Evolutionary conservation across 257 asterid species (phyloP).

Genomic region (Knoxia roxburghii): DNA sequence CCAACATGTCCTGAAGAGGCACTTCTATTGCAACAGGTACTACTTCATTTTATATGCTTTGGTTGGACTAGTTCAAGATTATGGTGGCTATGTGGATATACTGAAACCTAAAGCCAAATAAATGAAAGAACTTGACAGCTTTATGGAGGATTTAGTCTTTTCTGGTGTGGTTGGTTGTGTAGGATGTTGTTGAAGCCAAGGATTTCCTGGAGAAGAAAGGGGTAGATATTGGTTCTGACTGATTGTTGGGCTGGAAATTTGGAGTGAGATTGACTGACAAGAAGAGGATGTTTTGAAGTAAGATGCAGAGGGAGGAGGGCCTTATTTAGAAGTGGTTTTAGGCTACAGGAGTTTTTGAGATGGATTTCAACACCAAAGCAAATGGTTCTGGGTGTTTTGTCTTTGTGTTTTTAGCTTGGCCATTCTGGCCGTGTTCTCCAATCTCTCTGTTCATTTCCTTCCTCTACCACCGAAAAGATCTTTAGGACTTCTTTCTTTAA

Average conservation of each 20-base stretch:
- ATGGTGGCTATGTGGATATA: not conserved
- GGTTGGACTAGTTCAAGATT: not conserved
- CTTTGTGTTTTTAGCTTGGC: too few relatives aligned
- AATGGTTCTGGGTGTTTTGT: not conserved
- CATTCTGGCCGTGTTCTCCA: too few relatives aligned
- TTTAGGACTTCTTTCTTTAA: too few relatives aligned
- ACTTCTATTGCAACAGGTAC: conserved; percentile 60
- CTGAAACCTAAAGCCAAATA: too few relatives aligned
- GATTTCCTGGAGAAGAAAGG: conserved; percentile 56
- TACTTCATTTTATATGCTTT: not conserved
- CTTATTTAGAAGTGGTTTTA: not conserved
- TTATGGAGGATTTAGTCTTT: not conserved
- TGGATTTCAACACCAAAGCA: not conserved
- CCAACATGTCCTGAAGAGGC: conserved; percentile 84
- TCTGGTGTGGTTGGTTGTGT: conserved; percentile 14
- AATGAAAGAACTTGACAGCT: not conserved
- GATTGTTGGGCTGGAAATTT: conserved; percentile 5
- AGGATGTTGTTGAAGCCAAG: conserved; percentile 78
- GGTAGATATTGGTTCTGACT: conserved; percentile 51
- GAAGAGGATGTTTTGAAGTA: not conserved
- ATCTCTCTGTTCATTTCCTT: too few relatives aligned
- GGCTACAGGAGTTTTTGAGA: not conserved
- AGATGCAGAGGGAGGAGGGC: not conserved
- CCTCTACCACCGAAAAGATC: too few relatives aligned
- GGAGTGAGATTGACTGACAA: not conserved